A percentile compares a stretch with the other conserved stretches of the same genome.
Evolutionary conservation across 2,329 filamentous ascomycete species (phyloP).

Genomic region (Venturia asperata): DNA sequence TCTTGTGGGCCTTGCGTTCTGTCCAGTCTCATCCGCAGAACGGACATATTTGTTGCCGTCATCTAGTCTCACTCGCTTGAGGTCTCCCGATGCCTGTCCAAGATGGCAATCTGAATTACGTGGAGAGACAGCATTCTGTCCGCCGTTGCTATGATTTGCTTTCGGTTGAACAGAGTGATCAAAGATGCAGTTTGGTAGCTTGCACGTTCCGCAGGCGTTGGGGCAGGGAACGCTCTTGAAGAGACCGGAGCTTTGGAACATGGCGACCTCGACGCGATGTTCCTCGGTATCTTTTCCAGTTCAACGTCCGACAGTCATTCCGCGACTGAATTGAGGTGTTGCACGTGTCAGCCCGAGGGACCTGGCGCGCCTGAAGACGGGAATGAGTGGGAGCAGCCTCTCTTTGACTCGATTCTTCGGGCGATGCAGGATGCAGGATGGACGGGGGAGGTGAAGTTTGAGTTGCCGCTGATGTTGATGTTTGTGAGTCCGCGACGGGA

Average conservation of each 20-base stretch:
- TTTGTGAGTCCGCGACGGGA: background rate
- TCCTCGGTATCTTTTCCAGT: background rate
- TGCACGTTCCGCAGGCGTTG: conserved; percentile 37
- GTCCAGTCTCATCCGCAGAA: background rate
- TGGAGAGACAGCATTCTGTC: background rate
- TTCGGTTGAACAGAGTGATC: conserved; percentile 37
- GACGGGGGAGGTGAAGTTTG: background rate
- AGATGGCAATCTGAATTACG: background rate
- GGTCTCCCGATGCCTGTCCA: conserved; percentile 14
- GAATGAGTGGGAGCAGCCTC: background rate
- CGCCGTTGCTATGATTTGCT: background rate
- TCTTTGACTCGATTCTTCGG: too few relatives aligned
- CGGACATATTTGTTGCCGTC: conserved; percentile 22
- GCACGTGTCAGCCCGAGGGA: conserved; percentile 9
- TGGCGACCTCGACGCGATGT: conserved; percentile 27
- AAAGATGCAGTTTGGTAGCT: conserved; percentile 53
- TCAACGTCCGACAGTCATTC: background rate
- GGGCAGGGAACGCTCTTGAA: conserved; percentile 48
- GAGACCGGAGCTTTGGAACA: conserved; percentile 51
- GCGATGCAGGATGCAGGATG: too few relatives aligned
- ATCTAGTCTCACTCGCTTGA: conserved; percentile 31
- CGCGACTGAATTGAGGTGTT: background rate
- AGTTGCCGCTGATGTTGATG: background rate
- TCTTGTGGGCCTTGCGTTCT: background rate
- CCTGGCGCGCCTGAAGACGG: background rate